phyloP scores from a whole-genome alignment of 345 rosid genomes.

The Hirschfeldia incana region DNA sequence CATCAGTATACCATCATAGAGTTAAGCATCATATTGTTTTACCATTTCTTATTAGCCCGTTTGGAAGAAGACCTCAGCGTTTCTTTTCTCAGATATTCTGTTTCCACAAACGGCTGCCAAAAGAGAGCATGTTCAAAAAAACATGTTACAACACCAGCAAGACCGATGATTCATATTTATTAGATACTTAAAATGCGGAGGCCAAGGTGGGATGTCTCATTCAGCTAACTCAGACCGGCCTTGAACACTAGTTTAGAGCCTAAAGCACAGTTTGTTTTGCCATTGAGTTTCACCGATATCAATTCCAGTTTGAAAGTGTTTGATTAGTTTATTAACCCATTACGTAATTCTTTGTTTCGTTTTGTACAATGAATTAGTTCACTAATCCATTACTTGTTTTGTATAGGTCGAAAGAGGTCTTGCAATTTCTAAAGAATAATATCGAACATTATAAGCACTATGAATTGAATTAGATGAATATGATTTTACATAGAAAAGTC shows the following conservation, averaged over 20 bases:
- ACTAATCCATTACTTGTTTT: background rate
- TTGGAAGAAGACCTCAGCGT: conserved; percentile 52
- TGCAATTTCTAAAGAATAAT: background rate
- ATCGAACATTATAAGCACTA: background rate
- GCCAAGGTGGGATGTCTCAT: background rate
- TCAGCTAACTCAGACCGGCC: background rate
- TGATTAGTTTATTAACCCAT: background rate
- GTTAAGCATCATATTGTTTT: conserved; percentile 8
- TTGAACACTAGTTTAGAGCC: background rate
- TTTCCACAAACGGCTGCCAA: conserved; percentile 72
- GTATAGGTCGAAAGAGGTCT: background rate
- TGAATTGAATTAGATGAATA: background rate
- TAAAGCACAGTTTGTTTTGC: background rate
- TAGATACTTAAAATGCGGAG: background rate
- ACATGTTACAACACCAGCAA: background rate
- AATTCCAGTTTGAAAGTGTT: background rate
- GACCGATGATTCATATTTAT: background rate
- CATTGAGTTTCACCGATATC: background rate
- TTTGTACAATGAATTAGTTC: background rate
- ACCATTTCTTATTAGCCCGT: conserved; percentile 69
- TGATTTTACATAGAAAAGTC: conserved; percentile 8
- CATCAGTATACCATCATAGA: conserved; percentile 15
- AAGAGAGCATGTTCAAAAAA: conserved; percentile 2
- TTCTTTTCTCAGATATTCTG: conserved; percentile 67
- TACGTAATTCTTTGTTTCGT: background rate